phyloP scores from a whole-genome alignment of 805 yeast genomes.

The Wickerhamomyces bovis region DNA sequence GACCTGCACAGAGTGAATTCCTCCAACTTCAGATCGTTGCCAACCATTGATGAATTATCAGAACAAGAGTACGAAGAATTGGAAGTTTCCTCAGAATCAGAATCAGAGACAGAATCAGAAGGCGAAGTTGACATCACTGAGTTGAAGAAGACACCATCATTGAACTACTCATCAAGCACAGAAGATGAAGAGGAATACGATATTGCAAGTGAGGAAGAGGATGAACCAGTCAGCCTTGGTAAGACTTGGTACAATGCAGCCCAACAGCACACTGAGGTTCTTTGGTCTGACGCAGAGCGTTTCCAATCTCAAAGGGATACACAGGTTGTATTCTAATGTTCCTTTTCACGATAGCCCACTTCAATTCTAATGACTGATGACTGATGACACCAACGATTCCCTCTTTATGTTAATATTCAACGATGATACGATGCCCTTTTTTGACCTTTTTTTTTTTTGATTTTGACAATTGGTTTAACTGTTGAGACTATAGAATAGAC shows the following conservation, averaged over 20 bases:
- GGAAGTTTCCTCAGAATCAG: constrained; percentile 10
- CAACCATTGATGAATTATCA: constrained; percentile 18
- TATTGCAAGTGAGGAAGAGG: constrained; percentile 9
- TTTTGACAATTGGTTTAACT: background rate
- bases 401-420: background rate
- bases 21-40: constrained; percentile 17
- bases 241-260: background rate
- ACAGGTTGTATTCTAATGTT: background rate
- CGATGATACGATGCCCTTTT: background rate
- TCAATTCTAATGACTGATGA: background rate
- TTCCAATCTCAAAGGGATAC: background rate
- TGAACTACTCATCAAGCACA: constrained; percentile 13
- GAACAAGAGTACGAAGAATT: constrained; percentile 17
- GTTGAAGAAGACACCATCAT: constrained; percentile 13
- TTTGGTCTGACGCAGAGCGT: background rate
- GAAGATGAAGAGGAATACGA: constrained; percentile 11
- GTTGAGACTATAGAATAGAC: background rate
- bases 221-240: background rate
- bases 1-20: background rate
- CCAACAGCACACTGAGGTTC: background rate
- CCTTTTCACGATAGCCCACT: background rate
- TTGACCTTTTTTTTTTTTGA: background rate
- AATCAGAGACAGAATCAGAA: constrained; percentile 5
- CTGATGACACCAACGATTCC: background rate
- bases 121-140: constrained; percentile 19